These are phyloP conservation scores for Colletotrichum plurivorum DNA, from an alignment of 2,329 filamentous ascomycete species.

Conservation along the genomic window DNA sequence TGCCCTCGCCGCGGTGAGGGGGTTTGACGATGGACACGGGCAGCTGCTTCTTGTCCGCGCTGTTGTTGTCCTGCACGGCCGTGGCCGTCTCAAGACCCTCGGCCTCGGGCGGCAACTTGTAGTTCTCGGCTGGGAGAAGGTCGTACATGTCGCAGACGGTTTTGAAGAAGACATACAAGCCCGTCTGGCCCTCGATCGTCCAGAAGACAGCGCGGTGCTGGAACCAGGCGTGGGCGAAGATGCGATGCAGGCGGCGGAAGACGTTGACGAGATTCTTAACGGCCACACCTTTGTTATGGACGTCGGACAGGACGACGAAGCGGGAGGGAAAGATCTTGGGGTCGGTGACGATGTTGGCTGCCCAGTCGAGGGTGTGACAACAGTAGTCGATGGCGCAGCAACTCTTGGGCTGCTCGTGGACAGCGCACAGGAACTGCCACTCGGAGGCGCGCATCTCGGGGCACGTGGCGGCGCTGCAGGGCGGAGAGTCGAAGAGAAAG, in stretches of 20 bases:
- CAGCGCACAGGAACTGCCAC: slow-evolving; percentile 99
- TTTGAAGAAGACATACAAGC: slow-evolving; percentile 96
- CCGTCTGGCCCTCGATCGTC: slow-evolving; percentile 91
- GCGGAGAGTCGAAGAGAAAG: slow-evolving; percentile 90
- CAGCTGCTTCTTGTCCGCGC: slow-evolving; percentile 45
- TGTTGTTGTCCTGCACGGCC: slow-evolving; percentile 57
- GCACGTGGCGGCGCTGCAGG: slow-evolving; percentile 90
- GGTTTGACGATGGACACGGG: slow-evolving; percentile 54
- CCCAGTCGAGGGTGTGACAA: slow-evolving; percentile 98
- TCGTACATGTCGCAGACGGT: slow-evolving; percentile 94
- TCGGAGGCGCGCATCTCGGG: slow-evolving; percentile 99
- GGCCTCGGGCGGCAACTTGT: slow-evolving; percentile 93
- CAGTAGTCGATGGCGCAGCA: slow-evolving; percentile 99
- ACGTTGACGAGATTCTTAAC: slow-evolving; percentile 93
- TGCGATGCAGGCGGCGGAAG: slow-evolving; percentile 92
- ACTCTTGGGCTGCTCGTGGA: slow-evolving; percentile 95
- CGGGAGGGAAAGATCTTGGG: slow-evolving; percentile 96
- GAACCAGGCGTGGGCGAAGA: slow-evolving; percentile 99
- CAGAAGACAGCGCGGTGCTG: slow-evolving; percentile 96
- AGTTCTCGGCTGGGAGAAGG: slow-evolving; percentile 92
- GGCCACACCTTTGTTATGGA: slow-evolving; percentile 73
- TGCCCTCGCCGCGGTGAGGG: slow-evolving; percentile 45
- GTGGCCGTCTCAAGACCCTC: slow-evolving; percentile 79
- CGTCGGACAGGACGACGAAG: slow-evolving; percentile 70
- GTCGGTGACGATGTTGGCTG: slow-evolving; percentile 92